These are phyloP conservation scores for Hypoxylon sp. DNA, from an alignment of 2,329 filamentous ascomycete genomes.

Conservation along the genomic window DNA sequence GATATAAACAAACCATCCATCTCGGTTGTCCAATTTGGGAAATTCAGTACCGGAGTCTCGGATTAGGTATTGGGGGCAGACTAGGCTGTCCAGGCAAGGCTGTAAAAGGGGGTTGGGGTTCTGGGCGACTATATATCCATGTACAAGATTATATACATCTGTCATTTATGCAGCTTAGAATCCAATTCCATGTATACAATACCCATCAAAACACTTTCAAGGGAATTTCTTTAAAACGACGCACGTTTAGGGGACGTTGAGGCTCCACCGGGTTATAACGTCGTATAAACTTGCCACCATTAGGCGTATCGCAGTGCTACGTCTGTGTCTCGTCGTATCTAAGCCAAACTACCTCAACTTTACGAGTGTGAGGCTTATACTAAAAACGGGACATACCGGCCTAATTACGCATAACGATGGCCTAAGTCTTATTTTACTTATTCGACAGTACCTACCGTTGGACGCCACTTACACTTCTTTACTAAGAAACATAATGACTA, in stretches of 20 bases:
- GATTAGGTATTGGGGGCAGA: not conserved
- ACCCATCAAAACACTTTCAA: not conserved
- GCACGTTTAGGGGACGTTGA: not conserved
- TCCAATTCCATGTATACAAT: not conserved
- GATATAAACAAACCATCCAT: not conserved
- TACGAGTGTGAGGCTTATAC: too few relatives aligned
- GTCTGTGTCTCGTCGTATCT: too few relatives aligned
- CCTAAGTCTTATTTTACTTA: too few relatives aligned
- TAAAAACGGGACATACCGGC: too few relatives aligned
- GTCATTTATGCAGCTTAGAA: slow-evolving; percentile 7
- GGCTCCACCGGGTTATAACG: not conserved
- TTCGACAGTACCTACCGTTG: too few relatives aligned
- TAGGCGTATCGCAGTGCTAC: not conserved
- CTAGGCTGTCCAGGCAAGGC: not conserved
- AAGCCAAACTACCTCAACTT: too few relatives aligned
- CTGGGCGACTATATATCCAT: slow-evolving; percentile 10
- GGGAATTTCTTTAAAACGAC: not conserved
- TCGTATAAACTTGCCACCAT: not conserved
- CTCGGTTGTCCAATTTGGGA: not conserved
- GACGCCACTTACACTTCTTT: too few relatives aligned
- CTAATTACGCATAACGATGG: too few relatives aligned
- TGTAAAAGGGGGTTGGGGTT: not conserved
- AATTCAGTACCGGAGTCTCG: slow-evolving; percentile 7
- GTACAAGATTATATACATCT: slow-evolving; percentile 25
- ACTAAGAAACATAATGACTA: not conserved